Percentiles rank a stretch among this genome's conserved stretches.
These are phyloP conservation scores for Coccinonectria pachysandricola DNA, from an alignment of 2,329 filamentous ascomycete species.

Conservation along the genomic window DNA sequence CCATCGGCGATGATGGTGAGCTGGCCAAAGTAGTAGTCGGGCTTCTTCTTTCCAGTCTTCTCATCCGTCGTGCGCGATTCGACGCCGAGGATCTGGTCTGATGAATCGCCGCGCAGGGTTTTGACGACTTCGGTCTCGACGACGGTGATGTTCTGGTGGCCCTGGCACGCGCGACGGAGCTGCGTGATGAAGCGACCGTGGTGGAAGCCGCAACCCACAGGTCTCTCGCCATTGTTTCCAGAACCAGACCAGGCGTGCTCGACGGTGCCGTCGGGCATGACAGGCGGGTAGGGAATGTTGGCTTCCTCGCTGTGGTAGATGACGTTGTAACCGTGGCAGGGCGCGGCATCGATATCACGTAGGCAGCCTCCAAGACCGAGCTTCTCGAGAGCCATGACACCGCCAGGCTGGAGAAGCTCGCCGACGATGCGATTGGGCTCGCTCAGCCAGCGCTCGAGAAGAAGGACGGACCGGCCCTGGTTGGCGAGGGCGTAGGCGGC, in stretches of 20 bases:
- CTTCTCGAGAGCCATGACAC: slow-evolving; percentile 67
- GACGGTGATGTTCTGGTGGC: slow-evolving; percentile 74
- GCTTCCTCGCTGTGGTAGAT: slow-evolving; percentile 68
- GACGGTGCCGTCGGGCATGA: slow-evolving; percentile 38
- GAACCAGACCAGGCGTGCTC: slow-evolving; percentile 25
- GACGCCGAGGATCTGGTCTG: slow-evolving; percentile 71
- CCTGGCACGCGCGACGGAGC: slow-evolving; percentile 63
- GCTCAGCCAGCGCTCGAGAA: slow-evolving; percentile 81
- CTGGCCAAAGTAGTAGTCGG: slow-evolving; percentile 76
- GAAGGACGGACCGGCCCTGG: slow-evolving; percentile 81
- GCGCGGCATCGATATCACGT: slow-evolving; percentile 78
- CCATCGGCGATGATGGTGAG: slow-evolving; percentile 88
- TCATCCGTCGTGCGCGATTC: slow-evolving; percentile 57
- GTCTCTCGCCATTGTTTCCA: slow-evolving; percentile 29
- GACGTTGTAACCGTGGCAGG: slow-evolving; percentile 78
- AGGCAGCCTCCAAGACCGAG: slow-evolving; percentile 74
- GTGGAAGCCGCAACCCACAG: slow-evolving; percentile 75
- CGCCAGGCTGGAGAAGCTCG: slow-evolving; percentile 88
- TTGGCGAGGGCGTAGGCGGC: slow-evolving; percentile 74
- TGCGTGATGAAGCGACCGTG: slow-evolving; percentile 87
- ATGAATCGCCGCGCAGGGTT: slow-evolving; percentile 59
- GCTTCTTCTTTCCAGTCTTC: slow-evolving; percentile 41
- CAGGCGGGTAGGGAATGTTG: slow-evolving; percentile 66
- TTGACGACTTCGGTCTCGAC: slow-evolving; percentile 80
- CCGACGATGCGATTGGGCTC: slow-evolving; percentile 94